Conservation (phyloP, 164 flowering plant species). For the Chimonanthus praecox region DNA sequence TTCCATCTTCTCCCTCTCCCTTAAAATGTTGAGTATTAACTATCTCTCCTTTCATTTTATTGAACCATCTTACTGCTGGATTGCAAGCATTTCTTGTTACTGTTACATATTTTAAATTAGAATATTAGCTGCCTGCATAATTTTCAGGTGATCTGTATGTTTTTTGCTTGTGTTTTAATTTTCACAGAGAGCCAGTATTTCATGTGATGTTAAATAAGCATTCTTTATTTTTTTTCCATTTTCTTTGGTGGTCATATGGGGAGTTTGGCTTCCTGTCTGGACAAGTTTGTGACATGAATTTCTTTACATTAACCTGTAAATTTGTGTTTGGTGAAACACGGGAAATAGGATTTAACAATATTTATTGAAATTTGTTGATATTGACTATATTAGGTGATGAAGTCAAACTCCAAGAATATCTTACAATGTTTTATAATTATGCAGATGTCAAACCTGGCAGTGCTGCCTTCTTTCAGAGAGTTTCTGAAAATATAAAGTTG, state of each 20-base stretch:
- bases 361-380: background rate
- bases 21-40: too few relatives aligned
- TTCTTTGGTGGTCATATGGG: background rate
- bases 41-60: too few relatives aligned
- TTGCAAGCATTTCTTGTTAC: background rate
- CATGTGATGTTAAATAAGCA: background rate
- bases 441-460: constrained; percentile 56
- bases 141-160: background rate
- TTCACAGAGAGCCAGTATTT: background rate
- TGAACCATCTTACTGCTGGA: background rate
- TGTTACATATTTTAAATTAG: background rate
- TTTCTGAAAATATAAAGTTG: constrained; percentile 59
- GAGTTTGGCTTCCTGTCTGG: background rate
- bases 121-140: background rate
- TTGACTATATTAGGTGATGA: background rate
- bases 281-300: background rate
- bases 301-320: background rate
- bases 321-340: background rate
- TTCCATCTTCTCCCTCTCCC: background rate
- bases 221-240: background rate
- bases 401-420: background rate
- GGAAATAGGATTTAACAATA: background rate
- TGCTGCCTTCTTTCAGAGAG: constrained; percentile 69
- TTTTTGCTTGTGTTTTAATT: background rate
- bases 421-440: background rate